These are phyloP conservation scores for Solanum aculeatissimum DNA, from an alignment of 305 asterid species.

Conservation along the genomic window DNA sequence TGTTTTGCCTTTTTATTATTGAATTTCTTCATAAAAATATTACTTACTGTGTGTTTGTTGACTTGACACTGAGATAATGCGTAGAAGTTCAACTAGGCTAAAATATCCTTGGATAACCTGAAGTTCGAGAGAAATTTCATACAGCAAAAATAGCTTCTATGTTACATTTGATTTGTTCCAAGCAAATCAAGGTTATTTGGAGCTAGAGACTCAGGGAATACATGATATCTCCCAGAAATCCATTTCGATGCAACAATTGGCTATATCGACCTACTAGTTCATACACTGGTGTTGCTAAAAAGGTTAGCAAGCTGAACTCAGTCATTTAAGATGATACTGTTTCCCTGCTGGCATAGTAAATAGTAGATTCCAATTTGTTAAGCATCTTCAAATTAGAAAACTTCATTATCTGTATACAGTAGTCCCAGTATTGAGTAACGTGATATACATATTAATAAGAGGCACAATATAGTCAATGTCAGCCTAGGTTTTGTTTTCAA, in stretches of 20 bases:
- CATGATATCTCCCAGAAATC: neutral
- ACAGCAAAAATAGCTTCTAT: neutral
- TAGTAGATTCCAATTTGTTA: neutral
- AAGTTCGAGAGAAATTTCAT: neutral
- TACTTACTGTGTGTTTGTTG: neutral
- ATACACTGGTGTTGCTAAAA: neutral
- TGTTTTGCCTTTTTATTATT: neutral
- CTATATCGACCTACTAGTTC: neutral
- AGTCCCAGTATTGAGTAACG: neutral
- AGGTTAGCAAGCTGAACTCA: neutral
- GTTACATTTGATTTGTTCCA: neutral
- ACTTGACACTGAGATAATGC: neutral
- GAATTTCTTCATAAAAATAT: neutral
- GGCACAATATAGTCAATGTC: neutral
- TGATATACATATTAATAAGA: neutral
- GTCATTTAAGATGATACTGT: neutral
- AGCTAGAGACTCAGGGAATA: neutral
- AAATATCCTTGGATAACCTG: neutral
- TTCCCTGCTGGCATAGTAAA: neutral
- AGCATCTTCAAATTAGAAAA: neutral
- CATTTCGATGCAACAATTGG: neutral
- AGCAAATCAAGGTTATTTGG: neutral
- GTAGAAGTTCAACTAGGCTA: neutral
- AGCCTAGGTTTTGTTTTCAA: neutral
- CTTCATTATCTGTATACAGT: neutral